Evolutionary conservation across 1,284 basidiomycete genomes (phyloP).

Genomic region (Irpex sp.): DNA sequence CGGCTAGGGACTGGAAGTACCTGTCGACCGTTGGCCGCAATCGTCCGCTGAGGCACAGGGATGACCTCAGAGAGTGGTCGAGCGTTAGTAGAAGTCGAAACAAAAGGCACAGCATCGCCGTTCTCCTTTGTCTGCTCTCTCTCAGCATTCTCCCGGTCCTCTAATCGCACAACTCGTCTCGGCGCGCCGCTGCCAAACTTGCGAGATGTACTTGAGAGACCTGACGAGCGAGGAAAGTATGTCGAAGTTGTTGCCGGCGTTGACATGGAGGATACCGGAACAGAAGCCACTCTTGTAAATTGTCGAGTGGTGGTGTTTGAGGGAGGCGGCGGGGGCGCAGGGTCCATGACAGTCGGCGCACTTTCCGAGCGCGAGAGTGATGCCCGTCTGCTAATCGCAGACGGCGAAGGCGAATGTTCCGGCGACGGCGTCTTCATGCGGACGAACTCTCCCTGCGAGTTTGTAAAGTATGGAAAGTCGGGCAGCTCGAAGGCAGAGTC

Average conservation of each 20-base stretch:
- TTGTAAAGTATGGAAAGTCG: slow-evolving; percentile 2
- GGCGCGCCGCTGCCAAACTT: slow-evolving; percentile 28
- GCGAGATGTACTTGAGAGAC: slow-evolving; percentile 28
- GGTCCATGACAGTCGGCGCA: slow-evolving; percentile 29
- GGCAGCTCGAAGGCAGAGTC: slow-evolving; percentile 5
- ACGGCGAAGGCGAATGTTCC: neutral
- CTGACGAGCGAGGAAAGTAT: slow-evolving; percentile 22
- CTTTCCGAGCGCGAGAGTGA: slow-evolving; percentile 64
- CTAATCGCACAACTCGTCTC: slow-evolving; percentile 34
- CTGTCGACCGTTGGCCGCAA: slow-evolving; percentile 25
- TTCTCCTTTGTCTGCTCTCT: slow-evolving; percentile 30
- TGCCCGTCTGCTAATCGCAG: neutral
- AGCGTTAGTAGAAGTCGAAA: slow-evolving; percentile 12
- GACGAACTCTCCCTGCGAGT: slow-evolving; percentile 1
- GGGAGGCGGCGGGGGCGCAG: slow-evolving; percentile 4
- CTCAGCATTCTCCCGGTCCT: slow-evolving; percentile 32
- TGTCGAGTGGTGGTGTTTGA: slow-evolving; percentile 33
- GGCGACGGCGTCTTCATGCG: slow-evolving; percentile 3
- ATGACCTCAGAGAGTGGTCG: slow-evolving; percentile 20
- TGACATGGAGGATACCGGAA: slow-evolving; percentile 30
- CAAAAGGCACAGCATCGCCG: slow-evolving; percentile 6
- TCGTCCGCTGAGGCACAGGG: slow-evolving; percentile 17
- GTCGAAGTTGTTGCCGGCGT: slow-evolving; percentile 26
- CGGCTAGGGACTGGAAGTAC: slow-evolving; percentile 32
- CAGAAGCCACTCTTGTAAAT: slow-evolving; percentile 59